Percentiles rank a stretch among this genome's conserved stretches.
Evolutionary conservation across 2,329 filamentous ascomycete genomes (phyloP).

Genomic region (Ophiostoma piceae): DNA sequence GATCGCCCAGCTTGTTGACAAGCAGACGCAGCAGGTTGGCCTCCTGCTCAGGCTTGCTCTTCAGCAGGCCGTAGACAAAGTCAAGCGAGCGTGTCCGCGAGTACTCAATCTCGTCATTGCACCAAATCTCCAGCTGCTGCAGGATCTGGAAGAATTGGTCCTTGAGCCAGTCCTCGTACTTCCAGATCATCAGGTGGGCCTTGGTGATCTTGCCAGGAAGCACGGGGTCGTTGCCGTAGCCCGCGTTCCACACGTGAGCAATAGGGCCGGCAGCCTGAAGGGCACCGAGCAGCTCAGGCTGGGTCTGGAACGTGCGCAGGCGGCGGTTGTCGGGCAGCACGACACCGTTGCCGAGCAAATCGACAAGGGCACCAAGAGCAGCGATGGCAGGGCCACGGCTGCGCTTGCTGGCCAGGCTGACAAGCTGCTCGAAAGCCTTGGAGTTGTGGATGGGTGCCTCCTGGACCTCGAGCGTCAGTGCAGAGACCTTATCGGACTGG

Average conservation of each 20-base stretch:
- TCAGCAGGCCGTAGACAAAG: slow-evolving; percentile 84
- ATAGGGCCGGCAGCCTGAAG: slow-evolving; percentile 47
- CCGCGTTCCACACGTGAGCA: slow-evolving; percentile 31
- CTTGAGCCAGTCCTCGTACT: slow-evolving; percentile 94
- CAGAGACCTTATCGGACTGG: slow-evolving; percentile 92
- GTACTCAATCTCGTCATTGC: slow-evolving; percentile 91
- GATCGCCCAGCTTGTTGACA: slow-evolving; percentile 95
- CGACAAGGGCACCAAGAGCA: slow-evolving; percentile 87
- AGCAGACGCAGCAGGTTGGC: slow-evolving; percentile 84
- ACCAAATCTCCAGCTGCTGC: slow-evolving; percentile 87
- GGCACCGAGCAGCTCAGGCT: slow-evolving; percentile 68
- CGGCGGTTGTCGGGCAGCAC: slow-evolving; percentile 79
- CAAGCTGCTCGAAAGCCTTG: slow-evolving; percentile 79
- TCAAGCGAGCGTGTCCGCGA: slow-evolving; percentile 82
- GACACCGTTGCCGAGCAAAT: slow-evolving; percentile 84
- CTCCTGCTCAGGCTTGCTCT: slow-evolving; percentile 96
- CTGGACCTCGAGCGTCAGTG: slow-evolving; percentile 86
- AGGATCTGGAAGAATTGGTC: slow-evolving; percentile 88
- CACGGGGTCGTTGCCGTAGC: slow-evolving; percentile 59
- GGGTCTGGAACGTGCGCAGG: slow-evolving; percentile 70
- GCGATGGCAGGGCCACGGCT: slow-evolving; percentile 89
- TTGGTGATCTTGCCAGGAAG: slow-evolving; percentile 71
- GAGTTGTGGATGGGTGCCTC: slow-evolving; percentile 92
- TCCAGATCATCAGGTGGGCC: slow-evolving; percentile 78
- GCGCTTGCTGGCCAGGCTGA: slow-evolving; percentile 82